Evolutionary conservation across 768 basidiomycete genomes (phyloP), one percentile per base, ranked within the genome.

Genomic region (Boletus pseudo-olivaceus): DNA sequence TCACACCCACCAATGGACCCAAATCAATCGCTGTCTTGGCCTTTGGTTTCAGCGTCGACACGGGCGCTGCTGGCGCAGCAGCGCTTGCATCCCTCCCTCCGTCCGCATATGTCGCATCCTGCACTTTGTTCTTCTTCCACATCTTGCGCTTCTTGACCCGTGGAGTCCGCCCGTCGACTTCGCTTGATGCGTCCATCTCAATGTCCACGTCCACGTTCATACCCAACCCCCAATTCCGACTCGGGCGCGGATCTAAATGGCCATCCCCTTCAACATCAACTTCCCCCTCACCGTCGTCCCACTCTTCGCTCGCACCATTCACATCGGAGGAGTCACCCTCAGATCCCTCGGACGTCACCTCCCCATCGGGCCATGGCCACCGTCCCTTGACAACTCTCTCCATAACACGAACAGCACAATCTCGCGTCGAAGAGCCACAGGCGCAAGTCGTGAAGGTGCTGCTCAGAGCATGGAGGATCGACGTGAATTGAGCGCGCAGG

Each of bases 371-470:
- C 65, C 67, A 68, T 5, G 67, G 67, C 67, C 67, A 68, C 14
- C 43, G 59, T 41, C 67, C 67, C 40, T 80, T 78, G 23, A 87
- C 84, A 57, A 88, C 83, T n/a, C 74, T 74, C 14, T 80, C 80
- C 80, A 88, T 85, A n/a, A 80, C 76, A 12, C 72, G 75, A 26
- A 87, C 66, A 3, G 82, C 85, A 60, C 88, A 90, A 49, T 86
- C 82, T 32, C 74, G 75, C 5, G 84, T 77, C 6, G 75, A 75
- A 10, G 79, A 74, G 7, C 88, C 88, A 58, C 88, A 90, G 0
- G 88, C 88, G 51, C 88, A 90, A 1, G 85, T 84, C 4, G 84
- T 83, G 62, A 89, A 90, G 0, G 84, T 87, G 17, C 83, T 83
- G 7, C 81, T 75, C 49, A 90, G 77, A 7, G 85, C 77, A 51